Base-by-base conservation (phyloP, 2,329 filamentous ascomycete genomes). In the Dothideomycetes sp. region DNA sequence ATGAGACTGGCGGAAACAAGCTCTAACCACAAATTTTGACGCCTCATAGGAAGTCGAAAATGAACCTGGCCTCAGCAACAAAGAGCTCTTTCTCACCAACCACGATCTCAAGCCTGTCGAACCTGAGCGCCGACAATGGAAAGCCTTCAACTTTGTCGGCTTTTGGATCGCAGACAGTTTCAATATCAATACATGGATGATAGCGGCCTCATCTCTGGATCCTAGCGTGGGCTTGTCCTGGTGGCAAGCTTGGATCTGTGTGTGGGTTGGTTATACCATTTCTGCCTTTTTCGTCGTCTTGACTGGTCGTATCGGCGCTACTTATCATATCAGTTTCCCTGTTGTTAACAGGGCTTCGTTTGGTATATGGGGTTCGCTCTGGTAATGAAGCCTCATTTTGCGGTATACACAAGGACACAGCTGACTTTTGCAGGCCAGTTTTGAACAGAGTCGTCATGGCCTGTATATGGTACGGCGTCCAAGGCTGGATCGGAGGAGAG, bases 361-460 rank as follows among this genome's bases (percentile, higher is more conserved):
- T 52, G 88, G 88, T 11, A 82, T 94, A 41, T 94, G 84, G 83
- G 88, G 88, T 1, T 80, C 79, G 19, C 62, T 94, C 37, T 94
- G 87, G 87, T n/a, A n/a, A n/a, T n/a, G n/a, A n/a, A n/a, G n/a
- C n/a, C n/a, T n/a, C n/a, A n/a, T n/a, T n/a, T n/a, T n/a, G n/a
- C n/a, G n/a, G n/a, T n/a, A n/a, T n/a, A n/a, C n/a, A n/a, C n/a
- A n/a, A n/a, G n/a, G n/a, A n/a, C n/a, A n/a, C n/a, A n/a, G n/a
- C n/a, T n/a, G n/a, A n/a, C n/a, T n/a, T n/a, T n/a, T n/a, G n/a
- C n/a, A n/a, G n/a, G 22, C 86, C 87, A 0, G 79, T 94, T 0
- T 79, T 94, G 49, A 94, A 94, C 55, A 76, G 87, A 31, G 83
- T 84, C n/a, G 84, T 77, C 5, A 88, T 93, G 73, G 81, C 84